Percentiles rank a stretch among this genome's conserved stretches.
These are phyloP conservation scores for Trichoderma reesei DNA, from an alignment of 495 filamentous ascomycete genomes.

Conservation along the genomic window DNA sequence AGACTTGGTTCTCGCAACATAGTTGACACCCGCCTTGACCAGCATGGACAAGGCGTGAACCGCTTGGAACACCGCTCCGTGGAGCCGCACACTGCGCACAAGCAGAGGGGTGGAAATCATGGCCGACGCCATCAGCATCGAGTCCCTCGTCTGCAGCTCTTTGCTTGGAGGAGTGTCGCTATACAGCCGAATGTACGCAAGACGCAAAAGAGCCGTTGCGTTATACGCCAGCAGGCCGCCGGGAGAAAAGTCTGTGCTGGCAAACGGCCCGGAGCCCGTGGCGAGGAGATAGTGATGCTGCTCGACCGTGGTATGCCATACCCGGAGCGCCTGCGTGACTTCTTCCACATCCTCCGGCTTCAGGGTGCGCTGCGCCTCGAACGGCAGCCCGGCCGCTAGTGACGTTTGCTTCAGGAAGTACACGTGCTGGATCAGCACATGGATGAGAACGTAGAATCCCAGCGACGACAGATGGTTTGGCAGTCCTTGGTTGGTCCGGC, in stretches of 20 bases:
- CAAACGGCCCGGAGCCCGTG: conserved; percentile 27
- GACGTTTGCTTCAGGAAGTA: conserved; percentile 55
- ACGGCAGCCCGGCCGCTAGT: conserved; percentile 32
- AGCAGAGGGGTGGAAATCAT: conserved; percentile 50
- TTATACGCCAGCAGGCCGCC: conserved; percentile 57
- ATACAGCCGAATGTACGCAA: conserved; percentile 60
- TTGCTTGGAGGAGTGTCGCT: conserved; percentile 55
- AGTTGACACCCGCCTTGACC: conserved; percentile 58
- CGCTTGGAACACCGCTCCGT: conserved; percentile 53
- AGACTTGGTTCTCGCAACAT: conserved; percentile 59
- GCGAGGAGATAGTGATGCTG: conserved; percentile 33
- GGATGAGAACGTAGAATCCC: conserved; percentile 58
- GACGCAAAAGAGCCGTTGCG: conserved; percentile 52
- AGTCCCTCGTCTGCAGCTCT: conserved; percentile 52
- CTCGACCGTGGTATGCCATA: conserved; percentile 57
- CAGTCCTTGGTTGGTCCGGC: conserved; percentile 33
- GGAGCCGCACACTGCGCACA: conserved; percentile 45
- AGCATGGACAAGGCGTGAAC: conserved; percentile 60
- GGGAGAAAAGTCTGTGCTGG: conserved; percentile 30
- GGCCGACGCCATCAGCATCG: conserved; percentile 47
- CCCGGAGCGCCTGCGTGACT: conserved; percentile 47
- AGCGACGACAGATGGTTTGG: conserved; percentile 49
- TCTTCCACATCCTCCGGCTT: conserved; percentile 46
- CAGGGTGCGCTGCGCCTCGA: conserved; percentile 34
- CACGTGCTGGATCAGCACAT: conserved; percentile 60